Conservation (phyloP, 345 rosid genomes). For the Eucalyptus caleyi region DNA sequence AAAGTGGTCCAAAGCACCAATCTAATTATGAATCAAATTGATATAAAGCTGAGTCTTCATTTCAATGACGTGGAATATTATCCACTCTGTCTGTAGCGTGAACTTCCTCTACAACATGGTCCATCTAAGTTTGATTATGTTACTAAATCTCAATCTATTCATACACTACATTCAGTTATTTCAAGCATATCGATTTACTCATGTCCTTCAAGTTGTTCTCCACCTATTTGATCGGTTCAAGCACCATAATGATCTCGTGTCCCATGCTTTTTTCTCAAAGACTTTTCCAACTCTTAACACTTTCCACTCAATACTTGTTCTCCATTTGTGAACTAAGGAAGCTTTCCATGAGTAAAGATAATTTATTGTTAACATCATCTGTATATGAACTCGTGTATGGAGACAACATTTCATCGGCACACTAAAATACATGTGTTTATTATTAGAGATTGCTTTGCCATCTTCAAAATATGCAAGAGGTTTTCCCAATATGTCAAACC, state of each 20-base stretch:
- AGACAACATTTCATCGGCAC: not conserved
- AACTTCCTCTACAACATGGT: not conserved
- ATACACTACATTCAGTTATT: accelerated
- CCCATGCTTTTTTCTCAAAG: not conserved
- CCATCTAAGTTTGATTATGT: not conserved
- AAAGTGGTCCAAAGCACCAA: not conserved
- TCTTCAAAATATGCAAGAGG: not conserved
- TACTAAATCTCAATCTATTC: not conserved
- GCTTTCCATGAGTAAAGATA: not conserved
- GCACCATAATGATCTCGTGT: not conserved
- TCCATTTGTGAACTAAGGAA: not conserved
- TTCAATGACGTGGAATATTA: not conserved
- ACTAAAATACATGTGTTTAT: not conserved
- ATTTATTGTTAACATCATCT: not conserved
- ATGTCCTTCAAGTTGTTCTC: not conserved
- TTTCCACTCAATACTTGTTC: not conserved
- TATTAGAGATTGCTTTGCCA: not conserved
- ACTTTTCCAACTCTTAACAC: not conserved
- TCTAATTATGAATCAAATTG: not conserved
- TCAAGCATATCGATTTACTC: not conserved
- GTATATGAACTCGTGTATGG: not conserved
- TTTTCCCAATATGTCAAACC: not conserved
- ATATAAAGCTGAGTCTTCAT: not conserved
- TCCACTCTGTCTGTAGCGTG: not conserved
- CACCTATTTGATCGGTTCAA: not conserved